phyloP scores from a whole-genome alignment of 1,139 yeast species.

The Blastobotrys malaysiensis region DNA sequence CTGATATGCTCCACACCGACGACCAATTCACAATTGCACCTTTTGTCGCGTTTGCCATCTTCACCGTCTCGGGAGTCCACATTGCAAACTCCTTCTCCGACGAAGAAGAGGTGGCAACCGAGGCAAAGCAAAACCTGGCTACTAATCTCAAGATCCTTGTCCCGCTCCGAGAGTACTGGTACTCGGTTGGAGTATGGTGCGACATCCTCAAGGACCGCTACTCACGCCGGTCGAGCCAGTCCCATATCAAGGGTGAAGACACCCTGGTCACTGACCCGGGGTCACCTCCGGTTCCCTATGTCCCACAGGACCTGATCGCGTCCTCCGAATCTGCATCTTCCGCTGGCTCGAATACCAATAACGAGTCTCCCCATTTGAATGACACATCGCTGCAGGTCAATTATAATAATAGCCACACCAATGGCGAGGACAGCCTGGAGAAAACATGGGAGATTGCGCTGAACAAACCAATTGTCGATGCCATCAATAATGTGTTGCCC shows the following conservation, averaged over 20 bases:
- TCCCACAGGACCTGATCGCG: constrained; percentile 16
- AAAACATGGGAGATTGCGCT: background rate
- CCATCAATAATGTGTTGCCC: background rate
- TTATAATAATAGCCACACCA: too few relatives aligned
- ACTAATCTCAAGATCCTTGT: constrained; percentile 32
- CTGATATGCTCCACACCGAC: constrained; percentile 29
- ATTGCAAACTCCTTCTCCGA: constrained; percentile 33
- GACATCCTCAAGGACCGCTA: constrained; percentile 33
- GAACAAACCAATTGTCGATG: background rate
- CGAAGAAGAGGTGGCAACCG: constrained; percentile 27
- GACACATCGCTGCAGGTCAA: background rate
- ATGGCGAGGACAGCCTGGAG: constrained; percentile 3
- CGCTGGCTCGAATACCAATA: background rate
- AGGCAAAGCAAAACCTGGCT: constrained; percentile 33
- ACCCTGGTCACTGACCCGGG: constrained; percentile 7
- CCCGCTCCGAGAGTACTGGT: constrained; percentile 33
- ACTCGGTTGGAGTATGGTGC: constrained; percentile 36
- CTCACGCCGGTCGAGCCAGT: constrained; percentile 16
- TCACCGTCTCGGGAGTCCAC: constrained; percentile 34
- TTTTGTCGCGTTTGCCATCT: constrained; percentile 35
- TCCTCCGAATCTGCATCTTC: background rate
- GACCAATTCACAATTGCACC: constrained; percentile 33
- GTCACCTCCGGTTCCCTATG: constrained; percentile 13
- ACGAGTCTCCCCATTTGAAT: background rate
- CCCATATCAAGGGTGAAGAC: constrained; percentile 1